Percentiles rank a stretch among this genome's conserved stretches.
Evolutionary conservation across 23 red algal species (phyloP).

Genomic region (Gracilaria domingensis): DNA sequence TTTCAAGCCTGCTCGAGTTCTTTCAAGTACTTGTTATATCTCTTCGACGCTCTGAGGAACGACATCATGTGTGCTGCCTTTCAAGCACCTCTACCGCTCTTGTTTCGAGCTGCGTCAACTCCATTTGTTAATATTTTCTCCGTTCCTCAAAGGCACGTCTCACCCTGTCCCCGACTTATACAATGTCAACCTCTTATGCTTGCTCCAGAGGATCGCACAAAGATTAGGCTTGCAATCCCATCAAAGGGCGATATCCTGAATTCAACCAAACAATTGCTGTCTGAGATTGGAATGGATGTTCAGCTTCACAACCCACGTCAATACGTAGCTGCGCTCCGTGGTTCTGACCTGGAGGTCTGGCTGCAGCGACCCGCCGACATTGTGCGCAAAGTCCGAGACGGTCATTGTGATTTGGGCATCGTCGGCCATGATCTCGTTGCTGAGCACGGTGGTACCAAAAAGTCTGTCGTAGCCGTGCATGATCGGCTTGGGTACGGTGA

Average conservation of each 20-base stretch:
- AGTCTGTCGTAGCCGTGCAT: conserved; percentile 74
- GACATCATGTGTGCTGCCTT: neutral
- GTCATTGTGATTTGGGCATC: conserved; percentile 91
- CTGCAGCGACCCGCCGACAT: conserved; percentile 97
- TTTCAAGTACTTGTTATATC: neutral
- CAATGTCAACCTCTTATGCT: neutral
- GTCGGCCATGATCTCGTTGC: conserved; percentile 92
- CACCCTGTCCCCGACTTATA: neutral
- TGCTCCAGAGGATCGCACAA: conserved; percentile 1
- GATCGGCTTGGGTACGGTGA: conserved; percentile 89
- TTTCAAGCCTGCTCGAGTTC: neutral
- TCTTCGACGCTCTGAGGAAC: neutral
- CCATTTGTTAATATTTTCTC: neutral
- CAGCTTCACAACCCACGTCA: conserved; percentile 91
- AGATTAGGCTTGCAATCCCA: conserved; percentile 92
- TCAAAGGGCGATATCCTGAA: conserved; percentile 90
- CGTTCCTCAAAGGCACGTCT: neutral
- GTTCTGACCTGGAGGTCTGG: conserved; percentile 94
- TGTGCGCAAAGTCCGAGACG: conserved; percentile 96
- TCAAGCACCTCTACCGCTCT: neutral
- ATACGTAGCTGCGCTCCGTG: conserved; percentile 79
- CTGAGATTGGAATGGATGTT: conserved; percentile 85
- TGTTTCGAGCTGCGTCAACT: neutral
- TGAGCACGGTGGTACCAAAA: conserved; percentile 79
- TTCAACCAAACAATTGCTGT: conserved; percentile 73